These are phyloP conservation scores for Hyaloscypha bicolor DNA, from an alignment of 495 filamentous ascomycete genomes.

Conservation along the genomic window DNA sequence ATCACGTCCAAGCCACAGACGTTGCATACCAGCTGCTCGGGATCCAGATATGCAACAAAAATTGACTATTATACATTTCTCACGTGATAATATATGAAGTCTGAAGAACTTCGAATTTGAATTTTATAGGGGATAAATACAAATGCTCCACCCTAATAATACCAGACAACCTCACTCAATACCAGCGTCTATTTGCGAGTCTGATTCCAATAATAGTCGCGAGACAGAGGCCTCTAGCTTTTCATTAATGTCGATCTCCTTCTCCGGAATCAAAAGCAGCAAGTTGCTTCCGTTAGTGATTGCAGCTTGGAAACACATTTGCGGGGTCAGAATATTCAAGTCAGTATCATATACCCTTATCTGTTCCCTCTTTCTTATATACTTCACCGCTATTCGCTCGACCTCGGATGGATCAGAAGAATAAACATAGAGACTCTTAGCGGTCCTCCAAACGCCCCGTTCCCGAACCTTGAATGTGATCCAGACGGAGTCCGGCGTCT, in stretches of 20 bases:
- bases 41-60: constrained; percentile 11
- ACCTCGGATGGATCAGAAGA: constrained; percentile 19
- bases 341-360: constrained; percentile 20
- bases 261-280: constrained; percentile 23
- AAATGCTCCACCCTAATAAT: no score
- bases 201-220: constrained; percentile 17
- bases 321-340: constrained; percentile 18
- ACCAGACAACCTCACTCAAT: constrained; percentile 17
- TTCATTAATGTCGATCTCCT: constrained; percentile 14
- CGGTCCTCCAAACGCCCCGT: constrained; percentile 19
- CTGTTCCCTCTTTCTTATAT: constrained; percentile 19
- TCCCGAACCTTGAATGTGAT: background rate
- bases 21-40: constrained; percentile 7
- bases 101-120: no score
- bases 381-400: constrained; percentile 20
- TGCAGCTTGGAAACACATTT: constrained; percentile 18
- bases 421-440: constrained; percentile 14
- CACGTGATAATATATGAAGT: no score
- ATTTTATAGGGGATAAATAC: no score
- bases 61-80: no score
- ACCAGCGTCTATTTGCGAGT: constrained; percentile 17
- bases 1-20: constrained; percentile 7
- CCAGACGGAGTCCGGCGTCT: constrained; percentile 9
- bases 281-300: constrained; percentile 15
- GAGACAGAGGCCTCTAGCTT: background rate